Percentiles rank a stretch among this genome's conserved stretches.
phyloP scores from a whole-genome alignment of 2,329 filamentous ascomycete genomes.

The Diaporthe helianthi region DNA sequence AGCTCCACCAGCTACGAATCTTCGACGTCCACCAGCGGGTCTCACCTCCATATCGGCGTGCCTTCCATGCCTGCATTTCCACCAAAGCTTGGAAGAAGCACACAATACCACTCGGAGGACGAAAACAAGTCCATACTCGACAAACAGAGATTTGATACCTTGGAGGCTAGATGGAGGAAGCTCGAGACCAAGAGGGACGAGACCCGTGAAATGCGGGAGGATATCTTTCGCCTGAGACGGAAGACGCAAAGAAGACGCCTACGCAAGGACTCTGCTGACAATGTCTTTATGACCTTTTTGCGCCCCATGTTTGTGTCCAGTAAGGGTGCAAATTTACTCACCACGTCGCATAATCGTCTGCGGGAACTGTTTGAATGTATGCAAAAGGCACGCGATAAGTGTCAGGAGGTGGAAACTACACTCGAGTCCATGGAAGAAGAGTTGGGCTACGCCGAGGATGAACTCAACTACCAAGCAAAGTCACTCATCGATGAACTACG shows the following conservation, averaged over 20 bases:
- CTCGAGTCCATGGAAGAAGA: slow-evolving; percentile 48
- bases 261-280: slow-evolving; percentile 30
- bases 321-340: too few species aligned
- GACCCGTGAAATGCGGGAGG: slow-evolving; percentile 3
- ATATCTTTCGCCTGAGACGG: slow-evolving; percentile 4
- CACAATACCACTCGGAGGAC: background rate
- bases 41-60: slow-evolving; percentile 11
- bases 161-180: slow-evolving; percentile 15
- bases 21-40: background rate
- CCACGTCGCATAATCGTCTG: background rate
- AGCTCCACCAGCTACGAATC: slow-evolving; percentile 8
- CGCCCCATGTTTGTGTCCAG: slow-evolving; percentile 5
- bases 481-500: slow-evolving; percentile 44
- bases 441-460: slow-evolving; percentile 38
- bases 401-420: slow-evolving; percentile 40
- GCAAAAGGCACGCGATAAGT: slow-evolving; percentile 24
- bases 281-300: slow-evolving; percentile 28
- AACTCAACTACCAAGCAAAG: slow-evolving; percentile 43
- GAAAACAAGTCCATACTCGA: background rate
- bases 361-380: slow-evolving; percentile 24
- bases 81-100: background rate
- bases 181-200: slow-evolving; percentile 42
- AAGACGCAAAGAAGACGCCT: slow-evolving; percentile 7
- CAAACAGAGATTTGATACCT: background rate
- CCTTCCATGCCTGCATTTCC: background rate